Evolutionary conservation across 1,139 yeast species (phyloP), one percentile per base, ranked within the genome.

Genomic region (Blastobotrys capitulatus): DNA sequence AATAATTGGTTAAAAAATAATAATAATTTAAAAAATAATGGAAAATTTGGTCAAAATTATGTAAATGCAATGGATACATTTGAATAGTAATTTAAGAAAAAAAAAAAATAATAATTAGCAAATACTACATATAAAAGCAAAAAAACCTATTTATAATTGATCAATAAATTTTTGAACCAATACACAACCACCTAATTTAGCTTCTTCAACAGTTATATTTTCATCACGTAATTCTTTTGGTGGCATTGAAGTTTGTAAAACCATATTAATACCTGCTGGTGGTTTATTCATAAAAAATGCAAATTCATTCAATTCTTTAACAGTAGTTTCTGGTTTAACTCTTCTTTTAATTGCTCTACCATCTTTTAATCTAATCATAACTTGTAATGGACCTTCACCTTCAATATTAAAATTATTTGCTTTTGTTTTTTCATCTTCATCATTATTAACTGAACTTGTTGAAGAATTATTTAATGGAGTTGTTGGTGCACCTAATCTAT

Each of bases 401-500:
- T 37, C 42, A 10, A 39, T 37, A 32, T n/a, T 6, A 26, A 32
- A n/a, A n/a, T 9, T 16, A 37, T 47, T 42, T 22, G 54, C 38
- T 25, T 54, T 42, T 10, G 50, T 19, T 22, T 54, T 40, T 52
- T 22, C 27, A 6, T 12, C 9, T 6, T 29, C n/a, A 12, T 4
- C 9, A 29, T 29, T 13, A 29, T 29, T 29, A 29, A 6, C 9
- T 6, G 12, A 12, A 29, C 53, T 37, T 37, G 50, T 44, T 25
- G 54, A 36, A 26, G 54, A 40, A 9, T 50, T 22, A 22, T 54
- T 41, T 10, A 58, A 52, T 50, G 83, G 90, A 0, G 92, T 87
- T 10, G 87, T 85, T 1, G 94, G 95, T 1, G 92, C 82, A 1
- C 99, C 99, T 50, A 92, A 74, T 58, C 97, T 76, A 52, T 83